Evolutionary conservation across 78 protist species (phyloP).

Genomic region (Pigoraptor vietnamica): DNA sequence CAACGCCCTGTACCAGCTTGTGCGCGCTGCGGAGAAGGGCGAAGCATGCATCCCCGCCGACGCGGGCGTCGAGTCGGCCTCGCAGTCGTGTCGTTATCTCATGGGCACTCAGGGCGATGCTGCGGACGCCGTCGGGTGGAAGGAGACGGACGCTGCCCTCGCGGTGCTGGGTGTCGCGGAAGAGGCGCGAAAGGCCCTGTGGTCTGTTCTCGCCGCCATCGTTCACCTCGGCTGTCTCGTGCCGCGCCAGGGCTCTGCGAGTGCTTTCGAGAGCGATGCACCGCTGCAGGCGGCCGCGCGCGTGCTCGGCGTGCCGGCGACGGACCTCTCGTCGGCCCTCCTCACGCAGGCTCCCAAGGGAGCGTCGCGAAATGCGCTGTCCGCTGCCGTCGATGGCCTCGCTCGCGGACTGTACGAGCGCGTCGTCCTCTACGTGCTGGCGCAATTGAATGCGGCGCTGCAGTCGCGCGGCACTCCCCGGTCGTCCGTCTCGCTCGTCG

Average conservation of each 20-base stretch:
- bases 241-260: background rate
- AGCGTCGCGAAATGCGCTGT: background rate
- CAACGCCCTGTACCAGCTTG: background rate
- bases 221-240: background rate
- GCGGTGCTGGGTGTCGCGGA: background rate
- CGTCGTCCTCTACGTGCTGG: background rate
- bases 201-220: background rate
- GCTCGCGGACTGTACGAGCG: background rate
- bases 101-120: background rate
- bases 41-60: background rate
- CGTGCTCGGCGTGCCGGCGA: background rate
- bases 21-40: background rate
- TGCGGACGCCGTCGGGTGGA: background rate
- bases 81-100: background rate
- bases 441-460: background rate
- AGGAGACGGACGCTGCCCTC: background rate
- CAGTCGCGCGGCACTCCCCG: background rate
- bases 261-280: background rate
- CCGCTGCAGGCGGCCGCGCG: background rate
- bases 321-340: background rate
- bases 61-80: background rate
- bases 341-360: background rate
- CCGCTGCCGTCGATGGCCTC: background rate
- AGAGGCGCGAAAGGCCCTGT: background rate
- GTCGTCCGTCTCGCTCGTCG: background rate